phyloP scores from a whole-genome alignment of 192 early-diverging fungal genomes.

The Phycomyces blakesleeanus region DNA sequence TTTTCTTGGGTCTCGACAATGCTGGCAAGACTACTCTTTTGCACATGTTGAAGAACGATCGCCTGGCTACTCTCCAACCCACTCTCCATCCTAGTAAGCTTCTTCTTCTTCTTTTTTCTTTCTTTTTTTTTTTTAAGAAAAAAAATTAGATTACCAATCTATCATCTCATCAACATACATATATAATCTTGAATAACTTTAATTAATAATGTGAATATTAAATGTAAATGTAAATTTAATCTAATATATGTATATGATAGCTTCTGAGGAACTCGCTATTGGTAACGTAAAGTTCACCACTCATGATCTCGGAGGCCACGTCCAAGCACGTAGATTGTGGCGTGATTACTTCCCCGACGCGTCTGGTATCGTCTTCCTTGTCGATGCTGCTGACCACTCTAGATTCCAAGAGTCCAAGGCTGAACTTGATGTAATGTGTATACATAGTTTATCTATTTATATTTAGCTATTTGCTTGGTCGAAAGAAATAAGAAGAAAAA shows the following conservation, averaged over 20 bases:
- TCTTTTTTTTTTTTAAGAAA: not conserved
- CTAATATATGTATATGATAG: slow-evolving; percentile 36
- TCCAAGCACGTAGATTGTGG: slow-evolving; percentile 96
- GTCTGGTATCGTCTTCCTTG: slow-evolving; percentile 96
- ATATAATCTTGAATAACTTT: no score
- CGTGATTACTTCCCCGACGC: slow-evolving; percentile 99
- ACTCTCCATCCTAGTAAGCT: slow-evolving; percentile 94
- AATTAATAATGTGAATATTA: no score
- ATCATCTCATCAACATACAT: no score
- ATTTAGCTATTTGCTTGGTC: no score
- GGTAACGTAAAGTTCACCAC: slow-evolving; percentile 97
- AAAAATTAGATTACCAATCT: no score
- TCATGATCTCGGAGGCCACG: slow-evolving; percentile 96
- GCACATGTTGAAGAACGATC: slow-evolving; percentile 99
- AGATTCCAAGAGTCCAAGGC: slow-evolving; percentile 89
- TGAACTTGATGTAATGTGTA: slow-evolving; percentile 81
- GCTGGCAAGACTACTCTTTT: slow-evolving; percentile 94
- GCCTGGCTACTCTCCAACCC: slow-evolving; percentile 88
- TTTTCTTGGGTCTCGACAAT: slow-evolving; percentile 96
- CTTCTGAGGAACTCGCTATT: slow-evolving; percentile 95
- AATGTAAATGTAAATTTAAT: no score
- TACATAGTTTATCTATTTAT: not conserved
- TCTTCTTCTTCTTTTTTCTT: slow-evolving; percentile 1
- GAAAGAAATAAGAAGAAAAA: no score
- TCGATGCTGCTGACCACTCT: slow-evolving; percentile 83